Base-by-base conservation (phyloP, 1,284 basidiomycete species). In the Volvariella volvacea region DNA sequence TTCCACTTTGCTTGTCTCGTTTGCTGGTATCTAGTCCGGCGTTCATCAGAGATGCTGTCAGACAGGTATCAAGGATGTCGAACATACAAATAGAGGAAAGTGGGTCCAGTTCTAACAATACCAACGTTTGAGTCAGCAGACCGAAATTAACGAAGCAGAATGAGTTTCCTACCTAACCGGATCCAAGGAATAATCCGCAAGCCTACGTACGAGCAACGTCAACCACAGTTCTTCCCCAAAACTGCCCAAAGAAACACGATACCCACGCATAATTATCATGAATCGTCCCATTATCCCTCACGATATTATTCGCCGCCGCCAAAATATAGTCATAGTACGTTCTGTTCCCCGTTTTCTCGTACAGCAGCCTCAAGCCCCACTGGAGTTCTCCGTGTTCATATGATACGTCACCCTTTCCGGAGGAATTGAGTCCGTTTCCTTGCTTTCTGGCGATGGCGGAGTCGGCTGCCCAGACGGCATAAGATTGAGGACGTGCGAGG, bases 301-400 rank as follows among this genome's bases (percentile, higher is more conserved):
- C 63, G 22, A 72, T 61, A 39, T 64, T 67, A 42, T 66, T 58
- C 4, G 60, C 62, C 1, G 64, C 68, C 15, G 48, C 49, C 39
- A 60, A 54, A 33, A 72, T 70, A 44, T 69, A 72, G 42, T 68
- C 52, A 50, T 58, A 67, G 49, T 72, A 73, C 0, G 61, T 63
- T 47, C 52, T 43, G 48, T 71, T 71, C 16, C 64, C 65, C 2
- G 66, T 69, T 16, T 45, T 50, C 42, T 68, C 66, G 45, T 62
- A 70, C 19, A 71, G 54, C 20, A 57, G 55, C 12, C 61, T 54
- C 9, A 72, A 54, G 0, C 63, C 68, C 61, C 64, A 67, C 47
- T 69, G 62, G 17, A 71, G 62, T 45, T 65, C 66, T 38, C 70
- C 69, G 39, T 73, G 65, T 45, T 68, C 67, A 49, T 73, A 73